A percentile compares a stretch with the other conserved stretches of the same genome.
Conservation (phyloP, 2,329 filamentous ascomycete species). For the Colletotrichum lentis region DNA sequence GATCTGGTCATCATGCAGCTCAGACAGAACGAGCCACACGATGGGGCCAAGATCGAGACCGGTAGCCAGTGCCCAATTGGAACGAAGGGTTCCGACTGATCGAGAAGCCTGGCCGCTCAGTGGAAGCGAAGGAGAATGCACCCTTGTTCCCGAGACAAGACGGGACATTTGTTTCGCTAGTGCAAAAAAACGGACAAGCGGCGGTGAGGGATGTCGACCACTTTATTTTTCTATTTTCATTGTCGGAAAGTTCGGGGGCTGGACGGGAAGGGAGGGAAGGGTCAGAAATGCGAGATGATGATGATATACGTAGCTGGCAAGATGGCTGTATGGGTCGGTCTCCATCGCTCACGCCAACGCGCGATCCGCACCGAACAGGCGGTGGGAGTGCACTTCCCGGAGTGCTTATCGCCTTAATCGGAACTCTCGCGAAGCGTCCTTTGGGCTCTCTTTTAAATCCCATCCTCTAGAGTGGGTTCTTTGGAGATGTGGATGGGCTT, state of each 20-base stretch:
- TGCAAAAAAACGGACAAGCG: constrained; percentile 7
- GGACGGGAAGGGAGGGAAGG: constrained; percentile 6
- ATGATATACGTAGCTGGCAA: constrained; percentile 26
- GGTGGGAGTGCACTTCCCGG: background rate
- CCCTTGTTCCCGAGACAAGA: constrained; percentile 29
- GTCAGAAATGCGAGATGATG: constrained; percentile 33
- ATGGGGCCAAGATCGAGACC: constrained; percentile 11
- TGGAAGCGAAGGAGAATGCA: constrained; percentile 9
- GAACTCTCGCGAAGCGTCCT: background rate
- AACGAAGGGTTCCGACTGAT: background rate
- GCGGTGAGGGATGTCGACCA: constrained; percentile 29
- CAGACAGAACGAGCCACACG: constrained; percentile 14
- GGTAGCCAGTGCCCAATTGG: constrained; percentile 32
- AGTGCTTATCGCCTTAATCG: background rate
- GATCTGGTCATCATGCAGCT: constrained; percentile 19
- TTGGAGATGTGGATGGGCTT: constrained; percentile 1
- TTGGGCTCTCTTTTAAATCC: constrained; percentile 5
- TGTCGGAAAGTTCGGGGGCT: constrained; percentile 3
- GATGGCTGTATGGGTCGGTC: constrained; percentile 21
- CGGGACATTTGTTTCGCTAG: constrained; percentile 24
- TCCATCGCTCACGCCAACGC: background rate
- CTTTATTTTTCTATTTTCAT: background rate
- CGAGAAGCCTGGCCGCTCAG: constrained; percentile 10
- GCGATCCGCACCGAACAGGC: background rate
- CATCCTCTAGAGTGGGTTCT: constrained; percentile 8